A percentile compares a stretch with the other conserved stretches of the same genome.
Conservation (phyloP, 192 early-diverging fungal genomes). For the Podila minutissima region DNA sequence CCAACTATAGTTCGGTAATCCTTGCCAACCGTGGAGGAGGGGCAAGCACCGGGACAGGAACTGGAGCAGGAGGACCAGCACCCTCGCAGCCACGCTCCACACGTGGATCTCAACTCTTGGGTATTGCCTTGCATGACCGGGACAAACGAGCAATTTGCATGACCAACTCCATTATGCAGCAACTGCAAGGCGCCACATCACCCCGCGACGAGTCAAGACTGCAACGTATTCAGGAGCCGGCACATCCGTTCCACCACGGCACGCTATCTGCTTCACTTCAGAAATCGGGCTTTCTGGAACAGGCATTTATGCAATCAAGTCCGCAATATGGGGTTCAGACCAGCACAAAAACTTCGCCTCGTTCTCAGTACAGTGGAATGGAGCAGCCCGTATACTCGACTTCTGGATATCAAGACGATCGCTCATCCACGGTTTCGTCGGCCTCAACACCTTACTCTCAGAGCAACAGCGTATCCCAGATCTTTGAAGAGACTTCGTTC, state of each 20-base stretch:
- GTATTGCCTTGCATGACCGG: background rate
- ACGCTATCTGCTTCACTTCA: slow-evolving; percentile 25
- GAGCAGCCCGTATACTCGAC: background rate
- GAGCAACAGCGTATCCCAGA: slow-evolving; percentile 46
- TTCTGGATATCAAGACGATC: slow-evolving; percentile 16
- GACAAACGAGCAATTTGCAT: background rate
- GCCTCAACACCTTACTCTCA: slow-evolving; percentile 46
- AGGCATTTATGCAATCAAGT: background rate
- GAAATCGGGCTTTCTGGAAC: background rate
- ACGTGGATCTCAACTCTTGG: slow-evolving; percentile 34
- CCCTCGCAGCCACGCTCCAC: slow-evolving; percentile 29
- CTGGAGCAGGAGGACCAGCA: background rate
- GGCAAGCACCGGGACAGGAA: background rate
- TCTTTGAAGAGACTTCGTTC: slow-evolving; percentile 51
- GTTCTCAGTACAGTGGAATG: background rate
- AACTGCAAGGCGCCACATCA: slow-evolving; percentile 7
- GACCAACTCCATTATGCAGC: background rate
- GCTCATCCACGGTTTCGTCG: slow-evolving; percentile 29
- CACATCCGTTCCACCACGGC: slow-evolving; percentile 38
- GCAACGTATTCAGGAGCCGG: slow-evolving; percentile 19
- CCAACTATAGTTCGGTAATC: slow-evolving; percentile 23
- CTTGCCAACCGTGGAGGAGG: slow-evolving; percentile 15
- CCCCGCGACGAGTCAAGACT: slow-evolving; percentile 7
- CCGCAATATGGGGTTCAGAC: too few relatives aligned
- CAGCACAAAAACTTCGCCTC: too few relatives aligned